Conservation (phyloP, 179 eudicot species). For the Sideroxylon spinosum region DNA sequence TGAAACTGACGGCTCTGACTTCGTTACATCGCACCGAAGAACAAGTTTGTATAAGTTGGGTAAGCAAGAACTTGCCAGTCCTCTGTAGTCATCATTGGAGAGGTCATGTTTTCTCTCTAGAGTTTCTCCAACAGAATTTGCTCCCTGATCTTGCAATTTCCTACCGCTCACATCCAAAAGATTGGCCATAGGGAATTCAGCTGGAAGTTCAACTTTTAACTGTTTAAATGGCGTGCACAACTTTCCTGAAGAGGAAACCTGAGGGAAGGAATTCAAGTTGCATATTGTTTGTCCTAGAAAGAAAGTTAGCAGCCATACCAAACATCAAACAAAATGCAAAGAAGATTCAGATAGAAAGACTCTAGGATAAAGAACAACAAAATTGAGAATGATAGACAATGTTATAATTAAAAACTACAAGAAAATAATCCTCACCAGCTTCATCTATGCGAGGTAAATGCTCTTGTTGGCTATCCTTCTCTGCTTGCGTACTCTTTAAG, state of each 20-base stretch:
- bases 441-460: neutral
- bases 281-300: neutral
- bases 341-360: neutral
- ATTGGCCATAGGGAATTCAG: neutral
- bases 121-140: neutral
- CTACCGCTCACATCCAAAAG: neutral
- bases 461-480: neutral
- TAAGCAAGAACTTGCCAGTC: neutral
- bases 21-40: slow-evolving; percentile 10
- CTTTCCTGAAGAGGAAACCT: slow-evolving; percentile 1
- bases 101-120: neutral
- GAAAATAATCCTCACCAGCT: neutral
- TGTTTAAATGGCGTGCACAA: neutral
- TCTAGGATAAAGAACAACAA: neutral
- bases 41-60: neutral
- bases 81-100: neutral
- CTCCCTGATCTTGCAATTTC: neutral
- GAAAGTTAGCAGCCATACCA: neutral
- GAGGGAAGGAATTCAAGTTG: neutral
- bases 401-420: neutral
- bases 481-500: neutral
- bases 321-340: neutral
- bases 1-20: slow-evolving; percentile 17
- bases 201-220: neutral
- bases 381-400: neutral